Evolutionary conservation across 306 rosid species (phyloP).

Genomic region (Acacia melanoxylon): DNA sequence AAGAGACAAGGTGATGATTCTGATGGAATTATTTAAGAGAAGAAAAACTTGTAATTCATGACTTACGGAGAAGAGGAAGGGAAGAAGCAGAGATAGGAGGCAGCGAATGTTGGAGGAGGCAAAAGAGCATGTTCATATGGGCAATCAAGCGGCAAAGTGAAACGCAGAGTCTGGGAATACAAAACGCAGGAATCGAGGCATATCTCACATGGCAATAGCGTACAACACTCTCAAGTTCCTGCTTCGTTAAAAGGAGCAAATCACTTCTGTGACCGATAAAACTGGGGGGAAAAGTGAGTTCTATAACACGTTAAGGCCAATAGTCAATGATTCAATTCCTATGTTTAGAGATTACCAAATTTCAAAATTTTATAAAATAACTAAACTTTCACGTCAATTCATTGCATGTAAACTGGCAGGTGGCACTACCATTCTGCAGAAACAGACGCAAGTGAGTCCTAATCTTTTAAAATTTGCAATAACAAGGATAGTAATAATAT

Average conservation of each 20-base stretch:
- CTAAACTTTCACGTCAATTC: not conserved
- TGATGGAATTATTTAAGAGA: not conserved
- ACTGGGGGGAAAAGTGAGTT: not conserved
- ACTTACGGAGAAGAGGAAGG: constrained; percentile 59
- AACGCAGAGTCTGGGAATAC: constrained; percentile 36
- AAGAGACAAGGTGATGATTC: not conserved
- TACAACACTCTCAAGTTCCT: constrained; percentile 36
- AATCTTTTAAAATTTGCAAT: not conserved
- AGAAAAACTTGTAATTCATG: constrained; percentile 21
- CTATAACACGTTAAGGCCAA: not conserved
- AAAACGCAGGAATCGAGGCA: constrained; percentile 61
- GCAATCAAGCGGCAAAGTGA: constrained; percentile 20
- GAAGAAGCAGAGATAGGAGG: constrained; percentile 34
- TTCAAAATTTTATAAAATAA: not conserved
- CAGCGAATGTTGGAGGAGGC: constrained; percentile 43
- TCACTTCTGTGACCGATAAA: not conserved
- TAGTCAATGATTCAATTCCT: not conserved
- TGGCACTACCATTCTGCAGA: not conserved
- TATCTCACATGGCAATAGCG: constrained; percentile 78
- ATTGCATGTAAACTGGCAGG: not conserved
- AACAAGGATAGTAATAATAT: not conserved
- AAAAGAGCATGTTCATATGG: constrained; percentile 32
- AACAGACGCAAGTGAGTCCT: not conserved
- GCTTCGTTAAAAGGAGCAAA: constrained; percentile 41
- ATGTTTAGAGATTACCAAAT: not conserved